Evolutionary conservation across 345 rosid species (phyloP).

Genomic region (Eucalyptus erythrocorys): DNA sequence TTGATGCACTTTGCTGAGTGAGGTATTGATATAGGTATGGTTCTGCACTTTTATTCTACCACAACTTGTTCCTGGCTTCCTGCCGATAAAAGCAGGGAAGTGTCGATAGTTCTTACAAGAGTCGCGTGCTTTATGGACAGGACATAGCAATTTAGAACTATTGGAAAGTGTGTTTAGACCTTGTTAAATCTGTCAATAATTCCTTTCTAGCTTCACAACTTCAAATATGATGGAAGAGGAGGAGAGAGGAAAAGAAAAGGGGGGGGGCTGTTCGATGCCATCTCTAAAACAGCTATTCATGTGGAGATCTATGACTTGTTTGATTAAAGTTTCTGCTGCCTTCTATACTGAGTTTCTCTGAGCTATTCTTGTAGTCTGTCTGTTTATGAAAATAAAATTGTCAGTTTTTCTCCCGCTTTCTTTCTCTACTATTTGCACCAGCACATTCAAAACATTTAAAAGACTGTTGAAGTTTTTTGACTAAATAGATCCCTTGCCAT

Average conservation of each 20-base stretch:
- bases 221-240: background rate
- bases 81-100: background rate
- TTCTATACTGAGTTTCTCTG: background rate
- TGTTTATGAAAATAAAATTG: background rate
- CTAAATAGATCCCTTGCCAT: background rate
- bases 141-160: background rate
- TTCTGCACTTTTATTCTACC: background rate
- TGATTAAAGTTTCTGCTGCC: background rate
- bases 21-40: background rate
- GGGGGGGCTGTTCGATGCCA: background rate
- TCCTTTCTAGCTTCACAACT: background rate
- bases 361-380: background rate
- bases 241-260: too few species aligned
- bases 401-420: background rate
- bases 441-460: background rate
- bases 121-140: background rate
- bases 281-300: background rate
- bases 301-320: background rate
- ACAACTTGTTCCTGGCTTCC: background rate
- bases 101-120: background rate
- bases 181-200: background rate
- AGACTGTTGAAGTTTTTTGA: background rate
- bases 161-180: background rate
- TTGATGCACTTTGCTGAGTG: background rate
- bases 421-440: background rate